Conservation (phyloP, 306 rosid species). For the Quercus engelmannii region DNA sequence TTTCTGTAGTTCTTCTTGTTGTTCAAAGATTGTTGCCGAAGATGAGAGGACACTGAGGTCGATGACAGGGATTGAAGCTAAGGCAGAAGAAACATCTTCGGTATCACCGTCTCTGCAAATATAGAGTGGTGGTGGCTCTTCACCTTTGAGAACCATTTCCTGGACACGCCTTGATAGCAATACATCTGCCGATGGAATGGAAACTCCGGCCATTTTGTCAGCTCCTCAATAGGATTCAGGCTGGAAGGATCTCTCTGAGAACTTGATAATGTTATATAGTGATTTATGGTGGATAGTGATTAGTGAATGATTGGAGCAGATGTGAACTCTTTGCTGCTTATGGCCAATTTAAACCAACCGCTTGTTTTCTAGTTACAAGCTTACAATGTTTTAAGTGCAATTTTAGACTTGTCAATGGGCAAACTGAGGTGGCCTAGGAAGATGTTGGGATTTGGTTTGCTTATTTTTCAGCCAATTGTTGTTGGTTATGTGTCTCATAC, state of each 20-base stretch:
- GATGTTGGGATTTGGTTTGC: no score
- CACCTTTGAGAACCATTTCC: slow-evolving; percentile 32
- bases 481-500: no score
- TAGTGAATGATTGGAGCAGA: neutral
- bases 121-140: slow-evolving; percentile 35
- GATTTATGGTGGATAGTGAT: neutral
- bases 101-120: slow-evolving; percentile 24
- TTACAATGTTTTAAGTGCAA: no score
- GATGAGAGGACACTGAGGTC: slow-evolving; percentile 20
- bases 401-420: no score
- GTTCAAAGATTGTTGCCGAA: neutral
- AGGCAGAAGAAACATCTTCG: slow-evolving; percentile 7
- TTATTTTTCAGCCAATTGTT: no score
- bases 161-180: slow-evolving; percentile 36
- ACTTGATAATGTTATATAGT: neutral
- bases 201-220: neutral
- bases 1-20: slow-evolving; percentile 23
- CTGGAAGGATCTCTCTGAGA: neutral
- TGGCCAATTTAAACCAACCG: neutral
- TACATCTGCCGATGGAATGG: neutral
- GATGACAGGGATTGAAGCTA: slow-evolving; percentile 21
- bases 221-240: neutral
- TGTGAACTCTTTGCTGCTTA: neutral
- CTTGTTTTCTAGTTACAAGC: no score
- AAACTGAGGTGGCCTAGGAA: no score